Evolutionary conservation across 202 grass and related monocot genomes (phyloP), one percentile per base, ranked within the genome.

Genomic region (Panicum hallii): DNA sequence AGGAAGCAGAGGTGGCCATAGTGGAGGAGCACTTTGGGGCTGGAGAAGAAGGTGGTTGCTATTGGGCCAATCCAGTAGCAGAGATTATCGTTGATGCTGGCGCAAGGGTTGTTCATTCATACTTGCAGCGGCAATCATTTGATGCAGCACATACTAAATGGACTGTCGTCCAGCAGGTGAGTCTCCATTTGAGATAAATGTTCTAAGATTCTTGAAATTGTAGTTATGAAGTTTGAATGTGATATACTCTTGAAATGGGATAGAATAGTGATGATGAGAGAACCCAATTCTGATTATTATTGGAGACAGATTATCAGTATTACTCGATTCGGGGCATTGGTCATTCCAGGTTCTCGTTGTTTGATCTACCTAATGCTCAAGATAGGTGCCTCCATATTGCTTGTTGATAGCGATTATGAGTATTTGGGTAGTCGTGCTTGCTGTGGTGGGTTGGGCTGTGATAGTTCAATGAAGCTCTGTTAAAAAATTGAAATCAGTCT

Each of bases 31-130:
- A 99, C 52, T 94, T 91, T 48, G 93, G 82, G 20, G 46, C 69
- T 26, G 85, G 90, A 42, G 50, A 83, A 63, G 76, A 77, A 16
- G 87, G 83, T 16, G 89, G 84, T 16, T 90, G 84, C 78, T 99
- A 99, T 77, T 99, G 96, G 96, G 93, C 96, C 6, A 99, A 99
- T 82, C 91, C 96, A 4, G 91, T 96, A 36, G 78, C 92, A 76
- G 96, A 99, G 75, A 92, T 99, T 54, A n/a, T 89, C 50, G 74
- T 96, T 0, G 88, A 91, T 0, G 86, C 95, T 78, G 77, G 82
- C 20, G 93, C 87, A 3, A 99, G 87, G 64, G 93, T 96, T 56
- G 87, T 88, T 5, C 96, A 96, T 79, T 96, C 96, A 11, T 99
- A 99, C 42, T 13, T 96, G 61, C 96, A 99, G 80, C 88, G 67